Evolutionary conservation across 306 rosid species (phyloP), one percentile per base, ranked within the genome.

Genomic region (Vachellia pachyceras): DNA sequence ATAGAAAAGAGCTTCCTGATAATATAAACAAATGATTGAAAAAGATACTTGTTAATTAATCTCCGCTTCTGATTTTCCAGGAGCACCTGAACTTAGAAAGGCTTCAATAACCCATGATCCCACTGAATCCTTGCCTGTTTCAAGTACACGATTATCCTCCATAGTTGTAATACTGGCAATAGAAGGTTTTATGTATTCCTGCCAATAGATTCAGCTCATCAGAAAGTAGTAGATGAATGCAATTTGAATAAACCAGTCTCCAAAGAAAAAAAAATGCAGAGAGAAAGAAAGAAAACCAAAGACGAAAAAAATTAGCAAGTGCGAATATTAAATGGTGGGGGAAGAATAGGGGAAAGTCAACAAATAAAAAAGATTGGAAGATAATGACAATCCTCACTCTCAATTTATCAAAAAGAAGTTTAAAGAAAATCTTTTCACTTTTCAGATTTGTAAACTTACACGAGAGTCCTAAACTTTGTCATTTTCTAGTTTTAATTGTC

Each of bases 91-190:
- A 85, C 87, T 77, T 71, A 92, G 85, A 86, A 96, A 93, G 76
- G 97, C 90, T 86, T 96, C 98, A 78, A 93, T 78, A 69, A 92
- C 98, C 79, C 84, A 97, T 58, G 98, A 86, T 79, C 98, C 99
- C 55, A 82, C 84, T 23, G 86, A 46, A 83, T 92, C 90, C 80
- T 82, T 87, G 76, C 90, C 97, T 41, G 84, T 84, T 87, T 92
- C 90, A 60, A 96, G 89, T 65, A 93, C 82, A 60, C 80, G 88
- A 61, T 83, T 83, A 41, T 87, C 89, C 69, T 90, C 89, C 91
- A 92, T 77, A 58, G 90, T 85, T 37, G 91, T 86, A 61, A 93
- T 92, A 77, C 98, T 90, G 25, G 54, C 85, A 65, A 90, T 81
- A 76, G 60, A 96, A 80, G 98, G 91, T 74, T 89, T 90, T 82